A percentile compares a stretch with the other conserved stretches of the same genome.
Conservation (phyloP, 2,329 filamentous ascomycete species). For the Pseudonectria foliicola region DNA sequence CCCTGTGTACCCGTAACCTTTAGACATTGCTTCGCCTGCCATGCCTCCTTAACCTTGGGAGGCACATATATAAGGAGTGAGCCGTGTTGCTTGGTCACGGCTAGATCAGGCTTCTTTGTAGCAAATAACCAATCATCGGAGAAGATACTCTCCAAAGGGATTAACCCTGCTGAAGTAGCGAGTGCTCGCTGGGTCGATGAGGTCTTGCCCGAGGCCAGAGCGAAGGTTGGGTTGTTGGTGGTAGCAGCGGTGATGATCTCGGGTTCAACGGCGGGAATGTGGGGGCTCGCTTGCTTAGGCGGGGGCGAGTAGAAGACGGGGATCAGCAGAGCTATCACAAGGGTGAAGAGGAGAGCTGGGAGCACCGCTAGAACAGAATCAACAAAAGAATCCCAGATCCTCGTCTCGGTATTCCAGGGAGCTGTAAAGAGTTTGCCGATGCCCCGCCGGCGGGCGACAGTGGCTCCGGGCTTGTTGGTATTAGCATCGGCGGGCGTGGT, state of each 20-base stretch:
- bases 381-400: slow-evolving; percentile 9
- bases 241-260: slow-evolving; percentile 19
- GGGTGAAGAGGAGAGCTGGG: slow-evolving; percentile 18
- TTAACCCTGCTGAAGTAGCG: slow-evolving; percentile 18
- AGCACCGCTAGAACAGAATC: slow-evolving; percentile 14
- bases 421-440: slow-evolving; percentile 9
- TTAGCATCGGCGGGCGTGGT: slow-evolving; percentile 8
- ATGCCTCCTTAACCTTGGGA: slow-evolving; percentile 40
- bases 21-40: slow-evolving; percentile 51
- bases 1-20: slow-evolving; percentile 47
- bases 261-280: slow-evolving; percentile 19
- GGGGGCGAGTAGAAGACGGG: slow-evolving; percentile 22
- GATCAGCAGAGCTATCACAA: slow-evolving; percentile 17
- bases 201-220: slow-evolving; percentile 10
- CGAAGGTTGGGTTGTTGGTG: slow-evolving; percentile 4
- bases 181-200: slow-evolving; percentile 11
- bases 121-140: slow-evolving; percentile 29
- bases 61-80: slow-evolving; percentile 50
- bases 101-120: slow-evolving; percentile 25
- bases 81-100: slow-evolving; percentile 31
- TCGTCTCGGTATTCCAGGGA: slow-evolving; percentile 8
- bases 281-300: slow-evolving; percentile 12
- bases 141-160: slow-evolving; percentile 22
- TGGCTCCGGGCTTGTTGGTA: slow-evolving; percentile 2
- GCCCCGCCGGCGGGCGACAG: slow-evolving; percentile 5